Conservation (phyloP, 345 rosid species). For the Syzygium aromaticum region DNA sequence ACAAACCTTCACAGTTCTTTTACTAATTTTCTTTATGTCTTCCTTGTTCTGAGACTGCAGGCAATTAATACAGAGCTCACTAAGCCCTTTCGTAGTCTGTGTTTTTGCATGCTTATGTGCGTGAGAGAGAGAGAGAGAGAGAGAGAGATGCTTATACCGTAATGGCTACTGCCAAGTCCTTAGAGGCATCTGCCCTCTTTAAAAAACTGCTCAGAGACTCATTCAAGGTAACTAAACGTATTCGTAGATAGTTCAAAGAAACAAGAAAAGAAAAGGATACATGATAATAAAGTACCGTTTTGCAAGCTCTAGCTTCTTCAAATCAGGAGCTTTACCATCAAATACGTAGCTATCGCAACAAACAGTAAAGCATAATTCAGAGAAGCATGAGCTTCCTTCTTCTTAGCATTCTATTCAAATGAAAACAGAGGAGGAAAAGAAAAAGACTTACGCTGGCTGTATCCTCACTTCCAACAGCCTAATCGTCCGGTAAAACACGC, state of each 20-base stretch:
- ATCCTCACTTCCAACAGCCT: conserved; percentile 94
- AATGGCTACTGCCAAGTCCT: conserved; percentile 52
- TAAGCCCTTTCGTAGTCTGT: neutral
- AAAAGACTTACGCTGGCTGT: conserved; percentile 62
- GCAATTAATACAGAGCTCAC: neutral
- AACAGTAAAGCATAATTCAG: neutral
- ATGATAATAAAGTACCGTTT: conserved; percentile 46
- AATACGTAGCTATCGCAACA: conserved; percentile 57
- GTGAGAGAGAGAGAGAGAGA: neutral
- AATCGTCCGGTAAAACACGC: conserved; percentile 80
- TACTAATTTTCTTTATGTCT: conserved; percentile 90
- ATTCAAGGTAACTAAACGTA: neutral
- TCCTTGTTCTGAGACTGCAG: conserved; percentile 69
- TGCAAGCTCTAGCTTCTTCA: conserved; percentile 80
- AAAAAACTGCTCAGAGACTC: conserved; percentile 42
- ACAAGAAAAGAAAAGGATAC: neutral
- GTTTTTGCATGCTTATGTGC: neutral
- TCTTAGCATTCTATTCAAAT: neutral
- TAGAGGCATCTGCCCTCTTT: conserved; percentile 77
- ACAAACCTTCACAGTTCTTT: conserved; percentile 80
- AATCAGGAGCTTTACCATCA: conserved; percentile 83
- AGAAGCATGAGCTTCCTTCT: neutral
- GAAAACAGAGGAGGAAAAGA: neutral
- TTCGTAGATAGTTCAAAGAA: neutral
- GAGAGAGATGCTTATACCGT: conserved; percentile 28